Evolutionary conservation across 2,329 filamentous ascomycete genomes (phyloP), one percentile per base, ranked within the genome.

Genomic region (Cercospora nicotianae): DNA sequence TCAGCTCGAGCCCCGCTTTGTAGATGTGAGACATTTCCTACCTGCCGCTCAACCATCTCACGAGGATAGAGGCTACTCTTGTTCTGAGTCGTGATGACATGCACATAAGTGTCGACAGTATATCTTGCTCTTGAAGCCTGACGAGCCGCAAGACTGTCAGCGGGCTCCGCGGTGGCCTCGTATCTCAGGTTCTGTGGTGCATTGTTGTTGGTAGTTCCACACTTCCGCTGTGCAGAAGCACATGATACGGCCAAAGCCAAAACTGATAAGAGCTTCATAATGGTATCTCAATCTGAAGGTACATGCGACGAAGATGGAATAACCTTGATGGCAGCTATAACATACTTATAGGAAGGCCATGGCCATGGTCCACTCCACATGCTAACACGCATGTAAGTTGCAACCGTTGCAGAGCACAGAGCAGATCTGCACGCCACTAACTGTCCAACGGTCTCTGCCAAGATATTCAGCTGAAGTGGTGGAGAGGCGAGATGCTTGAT

Each of bases 21-120:
- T 13, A 18, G 3, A 36, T 9, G 2, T 4, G 55, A 36, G 16
- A 55, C 28, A 20, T 42, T n/a, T 12, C 13, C n/a, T 30, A 64
- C 62, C 33, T 64, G 62, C 23, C 42, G 65, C 23, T 69, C 60
- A 9, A 77, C 76, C 78, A 80, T 80, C 63, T 77, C 70, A 66
- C 78, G 74, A 30, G 77, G 76, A 66, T 81, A 78, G 42, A 73
- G 73, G 48, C 68, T 71, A 60, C 77, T 75, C 16, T 75, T 77
- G 51, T 73, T 75, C 1, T 63, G 57, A 18, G 75, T 78, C 55
- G 77, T 75, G 28, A 82, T 76, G 51, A 82, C 78, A 72, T 82
- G 81, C 72, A 82, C 80, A 69, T 81, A 78, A 8, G 67, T 67
- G 16, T 69, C 64, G 20, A 67, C 57, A 31, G 62, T 64, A 48